Conservation (phyloP, 2,329 filamentous ascomycete genomes). For the Ploettnerulaceae sp. region DNA sequence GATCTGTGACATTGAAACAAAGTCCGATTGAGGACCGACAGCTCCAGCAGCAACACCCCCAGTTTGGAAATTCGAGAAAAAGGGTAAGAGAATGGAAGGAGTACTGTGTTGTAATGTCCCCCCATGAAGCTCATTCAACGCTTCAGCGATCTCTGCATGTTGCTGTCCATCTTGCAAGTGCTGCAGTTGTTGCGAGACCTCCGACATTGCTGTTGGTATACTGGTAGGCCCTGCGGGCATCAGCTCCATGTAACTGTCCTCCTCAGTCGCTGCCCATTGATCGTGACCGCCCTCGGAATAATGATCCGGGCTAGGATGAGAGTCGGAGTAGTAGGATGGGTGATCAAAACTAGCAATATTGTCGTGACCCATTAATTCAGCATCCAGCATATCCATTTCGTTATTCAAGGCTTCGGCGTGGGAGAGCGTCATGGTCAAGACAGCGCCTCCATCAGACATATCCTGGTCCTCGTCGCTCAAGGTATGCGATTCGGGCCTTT, state of each 20-base stretch:
- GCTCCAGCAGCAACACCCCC: conserved; percentile 2
- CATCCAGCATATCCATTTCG: conserved; percentile 27
- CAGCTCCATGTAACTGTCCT: conserved; percentile 4
- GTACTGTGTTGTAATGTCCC: conserved; percentile 27
- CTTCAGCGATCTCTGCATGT: conserved; percentile 21
- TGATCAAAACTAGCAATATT: conserved; percentile 13
- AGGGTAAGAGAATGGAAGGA: conserved; percentile 25
- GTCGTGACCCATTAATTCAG: conserved; percentile 26
- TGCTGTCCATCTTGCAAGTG: conserved; percentile 31
- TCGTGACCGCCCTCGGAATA: not conserved
- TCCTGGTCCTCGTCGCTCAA: conserved; percentile 28
- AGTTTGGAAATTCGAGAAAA: conserved; percentile 4
- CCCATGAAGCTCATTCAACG: conserved; percentile 21
- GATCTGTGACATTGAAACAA: conserved; percentile 12
- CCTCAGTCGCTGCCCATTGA: not conserved
- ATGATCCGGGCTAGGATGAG: not conserved
- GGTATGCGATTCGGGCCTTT: conserved; percentile 9
- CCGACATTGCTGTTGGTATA: conserved; percentile 28
- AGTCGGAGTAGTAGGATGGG: not conserved
- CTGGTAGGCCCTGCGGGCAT: conserved; percentile 8
- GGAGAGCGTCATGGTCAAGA: conserved; percentile 21
- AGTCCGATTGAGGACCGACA: conserved; percentile 12
- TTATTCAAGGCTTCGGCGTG: conserved; percentile 22
- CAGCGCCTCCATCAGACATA: conserved; percentile 30
- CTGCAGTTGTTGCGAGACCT: conserved; percentile 31